Base-by-base conservation (phyloP, 164 flowering plant species). In the Platanus orientalis region DNA sequence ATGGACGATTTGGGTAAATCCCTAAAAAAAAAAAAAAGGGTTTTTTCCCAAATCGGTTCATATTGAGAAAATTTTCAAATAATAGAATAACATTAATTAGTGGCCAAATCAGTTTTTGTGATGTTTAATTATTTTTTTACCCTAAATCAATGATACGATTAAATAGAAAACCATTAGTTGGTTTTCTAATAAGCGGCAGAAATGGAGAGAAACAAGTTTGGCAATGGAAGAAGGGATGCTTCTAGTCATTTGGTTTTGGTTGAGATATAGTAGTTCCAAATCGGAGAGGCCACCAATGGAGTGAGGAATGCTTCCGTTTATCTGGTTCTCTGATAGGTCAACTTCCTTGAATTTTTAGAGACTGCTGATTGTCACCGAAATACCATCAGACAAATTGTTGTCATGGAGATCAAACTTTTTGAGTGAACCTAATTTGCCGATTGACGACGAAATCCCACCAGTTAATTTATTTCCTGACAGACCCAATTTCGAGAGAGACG, bases 181-280 rank as follows among this genome's bases (percentile, higher is more conserved):
- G 72, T 89, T 89, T 25, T 81, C 84, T 0, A 84, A 81, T 17
- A 86, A 49, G 10, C 75, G 60, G 54, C 76, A 75, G 58, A 71
- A 79, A 30, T 47, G 57, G 20, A 84, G 69, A 7, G 83, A 73
- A 4, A 11, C 10, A 16, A 86, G 79, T 0, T 71, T 66, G 3
- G 72, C 64, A 2, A 87, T 61, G 1, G 87, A 71, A 9, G 72
- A 34, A 9, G 92, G 92, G 65, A 87, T 78, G 27, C 63, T 66
- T 55, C 92, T 88, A 1, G 70, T 68, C 16, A 89, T 71, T 20
- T 59, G 63, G 64, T 89, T 89, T 6, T 73, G 75, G 32, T 80
- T 60, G 45, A 89, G 80, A 67, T 80, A 79, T 1, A 82, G 45
- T 1, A 68, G 29, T 0, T 21, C 61, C 16, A 87, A 62, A 23